Evolutionary conservation across 176 grass and related monocot species (phyloP), one percentile per base, ranked within the genome.

Genomic region (Zoysia pacifica): DNA sequence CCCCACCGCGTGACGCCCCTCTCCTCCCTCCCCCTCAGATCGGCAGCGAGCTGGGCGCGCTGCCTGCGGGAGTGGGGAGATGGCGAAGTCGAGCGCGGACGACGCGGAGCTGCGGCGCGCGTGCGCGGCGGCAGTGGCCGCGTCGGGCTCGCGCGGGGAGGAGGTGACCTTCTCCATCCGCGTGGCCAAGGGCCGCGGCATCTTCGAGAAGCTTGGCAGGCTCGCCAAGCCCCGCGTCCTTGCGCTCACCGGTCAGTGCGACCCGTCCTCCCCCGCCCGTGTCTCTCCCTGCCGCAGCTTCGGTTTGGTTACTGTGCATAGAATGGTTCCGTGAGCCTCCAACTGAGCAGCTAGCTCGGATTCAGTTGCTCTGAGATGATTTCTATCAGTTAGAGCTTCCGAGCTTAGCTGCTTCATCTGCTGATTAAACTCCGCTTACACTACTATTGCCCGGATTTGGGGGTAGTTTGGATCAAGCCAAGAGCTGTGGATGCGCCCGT

Each of bases 191-290:
- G 96, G 96, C 52, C 90, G 88, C 62, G 86, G 96, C 78, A 89
- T 99, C 82, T 95, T 99, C 72, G 96, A 99, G 92, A 99, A 99
- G 82, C 90, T 95, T 6, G 96, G 96, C n/a, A 79, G 92, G 36
- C 86, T 99, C 67, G 92, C 96, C 75, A 92, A 93, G 81, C 96
- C 96, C 51, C 87, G 96, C 39, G 92, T 99, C 82, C 96, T 99
- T 68, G 90, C 88, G 5, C 84, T 99, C 58, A 93, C 92, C 7
- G 65, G 96, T 98, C 80, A 37, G 70, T 45, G 28, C 36, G 13
- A n/a, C 20, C 62, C 40, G 3, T 3, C 40, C 51, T 16, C 46
- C 5, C 54, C 3, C 5, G 39, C 71, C 40, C 7, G 0, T 3
- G 11, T n/a, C 45, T n/a, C 5, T 39, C 6, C 55, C 67, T 55